Conservation (phyloP, 306 rosid genomes). For the Ochetophila trinervis region DNA sequence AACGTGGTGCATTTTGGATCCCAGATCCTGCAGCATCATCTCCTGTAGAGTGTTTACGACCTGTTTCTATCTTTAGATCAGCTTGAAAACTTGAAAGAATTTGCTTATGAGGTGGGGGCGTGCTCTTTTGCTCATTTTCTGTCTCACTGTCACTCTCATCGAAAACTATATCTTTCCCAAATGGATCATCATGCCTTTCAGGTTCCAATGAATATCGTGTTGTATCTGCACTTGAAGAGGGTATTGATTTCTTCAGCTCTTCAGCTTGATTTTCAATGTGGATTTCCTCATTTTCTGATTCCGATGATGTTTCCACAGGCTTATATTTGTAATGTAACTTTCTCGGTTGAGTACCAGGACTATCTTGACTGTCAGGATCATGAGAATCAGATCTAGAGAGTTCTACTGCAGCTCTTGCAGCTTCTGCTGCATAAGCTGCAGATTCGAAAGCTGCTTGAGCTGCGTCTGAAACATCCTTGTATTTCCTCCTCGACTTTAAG, state of each 20-base stretch:
- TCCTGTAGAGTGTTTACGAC: conserved; percentile 4
- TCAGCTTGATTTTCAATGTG: conserved; percentile 23
- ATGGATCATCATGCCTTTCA: conserved; percentile 23
- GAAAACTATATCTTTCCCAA: conserved; percentile 36
- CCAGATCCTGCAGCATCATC: conserved; percentile 31
- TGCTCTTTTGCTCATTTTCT: conserved; percentile 22
- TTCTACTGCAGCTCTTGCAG: conserved; percentile 82
- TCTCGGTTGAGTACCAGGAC: conserved; percentile 28
- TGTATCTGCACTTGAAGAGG: conserved; percentile 36
- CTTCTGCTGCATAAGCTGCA: conserved; percentile 85
- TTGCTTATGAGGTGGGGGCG: conserved; percentile 19
- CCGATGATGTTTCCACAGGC: conserved; percentile 21
- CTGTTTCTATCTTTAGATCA: conserved; percentile 32
- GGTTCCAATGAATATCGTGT: conserved; percentile 25
- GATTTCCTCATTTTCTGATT: conserved; percentile 26
- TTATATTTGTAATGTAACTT: conserved; percentile 23
- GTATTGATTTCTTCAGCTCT: conserved; percentile 29
- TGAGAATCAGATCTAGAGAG: conserved; percentile 58
- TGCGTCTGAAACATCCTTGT: conserved; percentile 76
- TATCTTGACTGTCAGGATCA: conserved; percentile 50
- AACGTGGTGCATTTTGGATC: conserved; percentile 26
- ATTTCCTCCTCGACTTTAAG: conserved; percentile 40
- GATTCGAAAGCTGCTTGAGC: conserved; percentile 98
- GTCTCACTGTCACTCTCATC: conserved; percentile 50
- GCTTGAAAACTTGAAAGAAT: conserved; percentile 32